A percentile compares a stretch with the other conserved stretches of the same genome.
phyloP scores from a whole-genome alignment of 768 basidiomycete species.

The Phanerodontia chrysosporium region DNA sequence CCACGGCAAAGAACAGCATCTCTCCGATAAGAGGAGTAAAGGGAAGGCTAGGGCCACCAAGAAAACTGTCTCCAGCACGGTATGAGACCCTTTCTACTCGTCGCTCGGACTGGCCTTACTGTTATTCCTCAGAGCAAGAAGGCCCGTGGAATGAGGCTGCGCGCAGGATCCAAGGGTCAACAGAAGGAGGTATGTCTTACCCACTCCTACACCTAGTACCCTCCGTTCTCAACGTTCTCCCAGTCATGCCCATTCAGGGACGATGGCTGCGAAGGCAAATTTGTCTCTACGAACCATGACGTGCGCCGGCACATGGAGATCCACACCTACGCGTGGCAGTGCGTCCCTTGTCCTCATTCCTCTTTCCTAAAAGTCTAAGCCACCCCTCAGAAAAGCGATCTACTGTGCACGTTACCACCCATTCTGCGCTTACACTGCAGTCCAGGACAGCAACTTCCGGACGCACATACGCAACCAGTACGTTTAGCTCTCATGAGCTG shows the following conservation, averaged over 20 bases:
- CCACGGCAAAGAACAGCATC: too few species aligned
- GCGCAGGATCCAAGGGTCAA: background rate
- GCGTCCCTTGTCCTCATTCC: background rate
- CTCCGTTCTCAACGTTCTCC: background rate
- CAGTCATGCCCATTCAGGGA: background rate
- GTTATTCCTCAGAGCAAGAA: background rate
- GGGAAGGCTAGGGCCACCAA: background rate
- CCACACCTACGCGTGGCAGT: background rate
- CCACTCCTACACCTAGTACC: background rate
- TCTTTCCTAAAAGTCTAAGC: background rate
- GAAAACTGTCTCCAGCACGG: background rate
- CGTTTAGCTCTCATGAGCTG: background rate
- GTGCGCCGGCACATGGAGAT: background rate
- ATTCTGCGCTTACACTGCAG: background rate
- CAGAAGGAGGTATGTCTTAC: background rate
- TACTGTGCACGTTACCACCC: background rate
- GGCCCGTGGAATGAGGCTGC: background rate
- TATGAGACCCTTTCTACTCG: background rate
- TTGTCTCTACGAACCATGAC: background rate
- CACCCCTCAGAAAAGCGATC: background rate
- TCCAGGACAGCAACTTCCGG: background rate
- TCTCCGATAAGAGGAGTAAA: background rate
- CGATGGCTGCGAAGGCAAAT: background rate
- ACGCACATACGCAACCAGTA: background rate
- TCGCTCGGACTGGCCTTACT: background rate